A percentile compares a stretch with the other conserved stretches of the same genome.
Evolutionary conservation across 2,329 filamentous ascomycete genomes (phyloP).

Genomic region (Colletotrichum sp.): DNA sequence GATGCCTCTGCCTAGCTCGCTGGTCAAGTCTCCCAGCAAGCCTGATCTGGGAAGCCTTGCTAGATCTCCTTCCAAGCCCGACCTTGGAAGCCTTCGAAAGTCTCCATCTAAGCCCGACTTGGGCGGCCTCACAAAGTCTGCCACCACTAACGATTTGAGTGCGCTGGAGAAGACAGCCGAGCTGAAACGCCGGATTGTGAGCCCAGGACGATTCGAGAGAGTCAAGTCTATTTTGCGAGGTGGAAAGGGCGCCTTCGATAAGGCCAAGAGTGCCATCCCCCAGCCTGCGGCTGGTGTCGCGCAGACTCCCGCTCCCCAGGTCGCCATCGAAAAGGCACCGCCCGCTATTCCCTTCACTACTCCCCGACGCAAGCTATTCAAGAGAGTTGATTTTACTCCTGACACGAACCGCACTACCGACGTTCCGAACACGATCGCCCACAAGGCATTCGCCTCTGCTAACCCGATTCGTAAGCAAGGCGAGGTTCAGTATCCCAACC

Average conservation of each 20-base stretch:
- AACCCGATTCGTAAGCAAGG: slow-evolving; percentile 31
- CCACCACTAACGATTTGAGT: slow-evolving; percentile 51
- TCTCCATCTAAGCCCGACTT: slow-evolving; percentile 57
- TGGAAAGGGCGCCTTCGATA: slow-evolving; percentile 40
- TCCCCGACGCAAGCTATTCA: slow-evolving; percentile 69
- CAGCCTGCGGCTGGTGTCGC: slow-evolving; percentile 42
- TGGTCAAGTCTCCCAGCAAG: slow-evolving; percentile 22
- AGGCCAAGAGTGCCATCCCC: slow-evolving; percentile 53
- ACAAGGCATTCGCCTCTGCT: slow-evolving; percentile 57
- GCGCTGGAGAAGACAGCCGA: slow-evolving; percentile 35
- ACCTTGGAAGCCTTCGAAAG: slow-evolving; percentile 42
- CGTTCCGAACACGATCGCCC: slow-evolving; percentile 38
- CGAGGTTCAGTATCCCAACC: slow-evolving; percentile 36
- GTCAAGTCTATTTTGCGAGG: slow-evolving; percentile 63
- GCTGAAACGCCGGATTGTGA: slow-evolving; percentile 44
- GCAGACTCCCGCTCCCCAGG: slow-evolving; percentile 50
- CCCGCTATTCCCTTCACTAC: slow-evolving; percentile 63
- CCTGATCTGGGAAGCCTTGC: slow-evolving; percentile 2
- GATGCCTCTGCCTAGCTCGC: slow-evolving; percentile 55
- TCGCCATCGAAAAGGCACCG: slow-evolving; percentile 54
- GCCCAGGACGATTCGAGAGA: slow-evolving; percentile 56
- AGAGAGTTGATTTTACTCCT: slow-evolving; percentile 82
- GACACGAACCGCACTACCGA: slow-evolving; percentile 60
- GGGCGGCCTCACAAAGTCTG: slow-evolving; percentile 52
- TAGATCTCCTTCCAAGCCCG: slow-evolving; percentile 59